Evolutionary conservation across 306 rosid genomes (phyloP), one percentile per base, ranked within the genome.

Genomic region (Citrullus amarus): DNA sequence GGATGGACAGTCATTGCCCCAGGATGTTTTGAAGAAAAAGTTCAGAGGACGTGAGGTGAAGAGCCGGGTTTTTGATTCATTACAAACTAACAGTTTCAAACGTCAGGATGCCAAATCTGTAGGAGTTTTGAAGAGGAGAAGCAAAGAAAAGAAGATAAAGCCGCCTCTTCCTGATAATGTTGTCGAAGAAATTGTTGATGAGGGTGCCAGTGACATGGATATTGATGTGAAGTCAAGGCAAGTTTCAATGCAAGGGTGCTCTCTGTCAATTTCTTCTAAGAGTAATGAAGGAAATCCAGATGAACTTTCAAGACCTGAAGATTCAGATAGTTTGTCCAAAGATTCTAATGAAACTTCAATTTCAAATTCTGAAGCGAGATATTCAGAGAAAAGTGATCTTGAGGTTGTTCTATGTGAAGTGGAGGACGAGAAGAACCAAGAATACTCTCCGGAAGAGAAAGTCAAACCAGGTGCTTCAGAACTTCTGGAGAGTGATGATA

Each of bases 61-160:
- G 79, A 92, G 97, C 85, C 91, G 99, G 48, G 99, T 95, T 80
- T 91, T 84, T 74, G 89, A 91, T 83, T 86, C 92, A 3, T 82
- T 88, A 86, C 61, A 73, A 82, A 82, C 90, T 5, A 80, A 71
- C 57, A 83, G 68, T 15, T 66, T 43, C 56, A 93, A 89, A 82
- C 86, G 51, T 32, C 84, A 34, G 17, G 89, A 89, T 81, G 79
- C 79, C 16, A 89, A 85, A 73, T 17, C 75, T 68, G 39, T 20
- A 18, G 77, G 76, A 60, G 75, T 84, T 79, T 54, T 78, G 82
- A 88, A 86, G 83, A 86, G 85, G 82, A 87, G 83, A 79, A 87
- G 84, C 74, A 67, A 28, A 73, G 83, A 80, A 38, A 79, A 83
- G 66, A 86, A 56, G 58, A 20, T 80, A 34, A 81, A 83, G 73